Percentiles rank a stretch among this genome's conserved stretches.
These are phyloP conservation scores for Eucalyptus erythrocorys DNA, from an alignment of 345 rosid species.

Conservation along the genomic window DNA sequence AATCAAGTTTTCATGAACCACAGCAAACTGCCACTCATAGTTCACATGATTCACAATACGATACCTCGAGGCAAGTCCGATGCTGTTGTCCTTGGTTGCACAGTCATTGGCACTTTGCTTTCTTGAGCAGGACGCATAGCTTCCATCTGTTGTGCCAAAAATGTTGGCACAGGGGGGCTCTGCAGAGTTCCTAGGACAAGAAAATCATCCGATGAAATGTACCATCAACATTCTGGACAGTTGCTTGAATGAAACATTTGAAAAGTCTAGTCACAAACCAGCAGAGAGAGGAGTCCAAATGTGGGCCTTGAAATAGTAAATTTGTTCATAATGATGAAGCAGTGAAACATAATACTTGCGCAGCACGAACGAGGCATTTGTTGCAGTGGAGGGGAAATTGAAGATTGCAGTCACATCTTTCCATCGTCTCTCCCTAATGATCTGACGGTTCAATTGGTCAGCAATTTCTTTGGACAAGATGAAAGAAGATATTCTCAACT, in stretches of 20 bases:
- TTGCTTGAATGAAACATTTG: not conserved
- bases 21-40: not conserved
- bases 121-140: slow-evolving; percentile 24
- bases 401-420: slow-evolving; percentile 95
- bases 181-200: slow-evolving; percentile 39
- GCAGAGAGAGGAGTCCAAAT: slow-evolving; percentile 35
- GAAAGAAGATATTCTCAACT: not conserved
- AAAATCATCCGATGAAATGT: not conserved
- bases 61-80: slow-evolving; percentile 43
- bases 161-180: slow-evolving; percentile 12
- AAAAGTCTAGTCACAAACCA: slow-evolving; percentile 17
- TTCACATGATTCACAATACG: not conserved
- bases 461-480: not conserved
- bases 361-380: slow-evolving; percentile 88
- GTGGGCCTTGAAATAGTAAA: slow-evolving; percentile 53
- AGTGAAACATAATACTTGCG: slow-evolving; percentile 85
- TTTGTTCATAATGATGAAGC: slow-evolving; percentile 71
- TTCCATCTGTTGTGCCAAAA: slow-evolving; percentile 25
- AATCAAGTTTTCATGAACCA: not conserved
- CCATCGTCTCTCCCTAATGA: slow-evolving; percentile 81
- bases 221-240: not conserved
- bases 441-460: slow-evolving; percentile 21
- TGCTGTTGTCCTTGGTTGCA: slow-evolving; percentile 24
- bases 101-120: slow-evolving; percentile 27
- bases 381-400: slow-evolving; percentile 94